phyloP scores from a whole-genome alignment of 352 stramenopile species.

The Pythium dissotocum region DNA sequence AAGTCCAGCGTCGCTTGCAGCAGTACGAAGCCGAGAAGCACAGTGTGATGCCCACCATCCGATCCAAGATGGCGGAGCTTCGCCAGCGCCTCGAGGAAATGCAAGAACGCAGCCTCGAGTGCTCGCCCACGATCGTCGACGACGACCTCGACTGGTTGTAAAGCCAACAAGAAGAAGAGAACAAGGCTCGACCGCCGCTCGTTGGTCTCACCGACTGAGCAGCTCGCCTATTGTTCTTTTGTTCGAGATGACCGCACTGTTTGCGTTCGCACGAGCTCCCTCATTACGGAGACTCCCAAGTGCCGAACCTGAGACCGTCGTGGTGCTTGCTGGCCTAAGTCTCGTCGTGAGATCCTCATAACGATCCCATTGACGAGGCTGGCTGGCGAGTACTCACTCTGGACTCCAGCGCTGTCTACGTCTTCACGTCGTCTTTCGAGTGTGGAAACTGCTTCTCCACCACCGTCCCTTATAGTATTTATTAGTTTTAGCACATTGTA shows the following conservation, averaged over 20 bases:
- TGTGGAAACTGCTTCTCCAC: not conserved
- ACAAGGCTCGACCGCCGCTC: not conserved
- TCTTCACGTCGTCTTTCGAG: not conserved
- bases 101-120: conserved; percentile 14
- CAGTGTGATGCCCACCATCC: conserved; percentile 35
- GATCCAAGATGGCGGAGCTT: conserved; percentile 31
- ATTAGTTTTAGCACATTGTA: no score
- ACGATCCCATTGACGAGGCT: not conserved
- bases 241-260: not conserved
- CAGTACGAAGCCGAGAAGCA: conserved; percentile 27
- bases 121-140: conserved; percentile 3
- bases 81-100: conserved; percentile 30
- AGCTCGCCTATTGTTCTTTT: not conserved
- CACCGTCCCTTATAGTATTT: no score
- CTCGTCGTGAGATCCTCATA: not conserved
- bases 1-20: conserved; percentile 15
- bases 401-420: not conserved
- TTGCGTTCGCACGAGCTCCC: not conserved
- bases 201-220: not conserved
- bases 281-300: not conserved
- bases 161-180: conserved; percentile 5
- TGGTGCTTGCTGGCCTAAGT: not conserved
- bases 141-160: conserved; percentile 35
- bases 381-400: not conserved
- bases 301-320: not conserved